Evolutionary conservation across 768 basidiomycete genomes (phyloP).

Genomic region (Naganishia onofrii): DNA sequence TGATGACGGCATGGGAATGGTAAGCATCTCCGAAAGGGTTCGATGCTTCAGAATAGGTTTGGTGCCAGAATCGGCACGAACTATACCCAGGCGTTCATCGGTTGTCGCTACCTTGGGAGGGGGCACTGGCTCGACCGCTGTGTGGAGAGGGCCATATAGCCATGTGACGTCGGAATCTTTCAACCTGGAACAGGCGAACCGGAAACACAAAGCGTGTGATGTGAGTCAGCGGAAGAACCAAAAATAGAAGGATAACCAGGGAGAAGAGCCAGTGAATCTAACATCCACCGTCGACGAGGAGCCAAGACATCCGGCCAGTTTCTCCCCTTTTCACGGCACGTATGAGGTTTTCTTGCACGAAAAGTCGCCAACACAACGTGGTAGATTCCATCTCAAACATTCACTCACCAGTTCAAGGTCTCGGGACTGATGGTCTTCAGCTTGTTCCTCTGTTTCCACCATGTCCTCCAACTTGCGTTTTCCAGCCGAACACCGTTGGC

Average conservation of each 20-base stretch:
- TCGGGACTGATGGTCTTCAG: slow-evolving; percentile 93
- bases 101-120: slow-evolving; percentile 60
- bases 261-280: too few species aligned
- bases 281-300: too few species aligned
- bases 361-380: neutral
- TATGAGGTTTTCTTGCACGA: too few species aligned
- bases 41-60: slow-evolving; percentile 97
- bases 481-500: slow-evolving; percentile 90
- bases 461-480: slow-evolving; percentile 97
- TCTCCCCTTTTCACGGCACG: too few species aligned
- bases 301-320: too few species aligned
- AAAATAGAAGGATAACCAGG: neutral
- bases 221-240: neutral
- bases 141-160: slow-evolving; percentile 95
- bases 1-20: slow-evolving; percentile 65
- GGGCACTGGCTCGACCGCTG: slow-evolving; percentile 79
- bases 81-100: slow-evolving; percentile 60
- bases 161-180: slow-evolving; percentile 99
- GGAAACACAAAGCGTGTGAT: neutral
- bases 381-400: neutral
- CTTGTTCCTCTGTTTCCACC: slow-evolving; percentile 98
- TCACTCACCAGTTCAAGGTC: slow-evolving; percentile 91
- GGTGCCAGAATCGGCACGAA: slow-evolving; percentile 31
- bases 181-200: slow-evolving; percentile 63
- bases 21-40: slow-evolving; percentile 83